These are phyloP conservation scores for Fusarium burgessii DNA, from an alignment of 2,329 filamentous ascomycete genomes.

Conservation along the genomic window DNA sequence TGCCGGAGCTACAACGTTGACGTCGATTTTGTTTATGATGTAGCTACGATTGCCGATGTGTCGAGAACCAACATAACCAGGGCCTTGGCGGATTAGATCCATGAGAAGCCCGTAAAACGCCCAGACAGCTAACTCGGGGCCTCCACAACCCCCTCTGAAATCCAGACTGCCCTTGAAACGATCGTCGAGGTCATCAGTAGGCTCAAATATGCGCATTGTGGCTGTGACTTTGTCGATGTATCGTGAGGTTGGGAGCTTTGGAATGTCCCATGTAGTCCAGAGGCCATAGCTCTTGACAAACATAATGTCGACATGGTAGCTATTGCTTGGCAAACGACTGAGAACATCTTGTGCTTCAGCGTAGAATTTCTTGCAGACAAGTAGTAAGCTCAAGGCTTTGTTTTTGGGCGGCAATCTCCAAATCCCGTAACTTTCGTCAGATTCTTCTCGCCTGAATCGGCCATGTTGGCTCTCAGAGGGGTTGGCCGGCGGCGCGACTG, in stretches of 20 bases:
- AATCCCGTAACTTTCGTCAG: background rate
- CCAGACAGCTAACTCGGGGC: background rate
- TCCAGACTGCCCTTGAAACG: background rate
- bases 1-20: slow-evolving; percentile 10
- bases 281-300: slow-evolving; percentile 14
- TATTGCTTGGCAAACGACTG: background rate
- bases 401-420: background rate
- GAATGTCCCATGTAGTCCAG: slow-evolving; percentile 14
- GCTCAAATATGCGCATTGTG: slow-evolving; percentile 19
- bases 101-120: background rate
- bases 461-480: slow-evolving; percentile 9
- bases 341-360: background rate
- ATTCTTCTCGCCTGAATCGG: background rate
- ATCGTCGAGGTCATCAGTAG: background rate
- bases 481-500: background rate
- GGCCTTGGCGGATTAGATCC: background rate
- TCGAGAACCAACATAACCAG: background rate
- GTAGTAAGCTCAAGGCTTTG: background rate
- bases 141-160: background rate
- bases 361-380: slow-evolving; percentile 4
- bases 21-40: slow-evolving; percentile 2
- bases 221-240: slow-evolving; percentile 10
- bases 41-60: background rate
- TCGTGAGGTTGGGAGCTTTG: background rate
- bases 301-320: slow-evolving; percentile 28